Conservation (phyloP, 2,329 filamentous ascomycete genomes). For the Grosmannia huntii region DNA sequence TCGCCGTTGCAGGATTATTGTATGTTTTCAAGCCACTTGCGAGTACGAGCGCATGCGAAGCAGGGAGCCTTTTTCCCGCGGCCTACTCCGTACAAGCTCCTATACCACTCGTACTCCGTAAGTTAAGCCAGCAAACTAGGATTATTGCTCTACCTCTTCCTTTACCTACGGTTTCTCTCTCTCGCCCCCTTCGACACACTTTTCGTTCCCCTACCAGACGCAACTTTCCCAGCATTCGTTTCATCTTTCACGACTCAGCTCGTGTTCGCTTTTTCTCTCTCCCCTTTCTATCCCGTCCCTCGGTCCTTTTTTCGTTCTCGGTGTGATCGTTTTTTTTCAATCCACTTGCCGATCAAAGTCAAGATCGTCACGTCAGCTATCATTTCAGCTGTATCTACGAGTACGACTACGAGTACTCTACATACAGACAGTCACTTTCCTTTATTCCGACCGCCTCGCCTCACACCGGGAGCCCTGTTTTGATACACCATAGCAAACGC, state of each 20-base stretch:
- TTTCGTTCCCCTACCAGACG: neutral
- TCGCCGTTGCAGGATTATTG: neutral
- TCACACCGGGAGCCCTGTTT: neutral
- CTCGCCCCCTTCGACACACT: neutral
- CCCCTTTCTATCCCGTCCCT: neutral
- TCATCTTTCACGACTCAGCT: neutral
- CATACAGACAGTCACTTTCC: neutral
- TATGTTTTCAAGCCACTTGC: neutral
- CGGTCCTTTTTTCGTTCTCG: neutral
- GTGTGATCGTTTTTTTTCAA: neutral
- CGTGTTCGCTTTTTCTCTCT: neutral
- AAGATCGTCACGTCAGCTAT: slow-evolving; percentile 11
- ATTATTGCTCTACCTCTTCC: neutral
- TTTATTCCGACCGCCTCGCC: neutral
- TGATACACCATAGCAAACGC: neutral
- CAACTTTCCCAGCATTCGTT: neutral
- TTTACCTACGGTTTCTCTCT: neutral
- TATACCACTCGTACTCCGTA: too few relatives aligned
- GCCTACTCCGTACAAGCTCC: neutral
- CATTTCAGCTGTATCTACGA: neutral
- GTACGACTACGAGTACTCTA: neutral
- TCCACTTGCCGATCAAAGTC: slow-evolving; percentile 5
- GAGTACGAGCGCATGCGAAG: neutral
- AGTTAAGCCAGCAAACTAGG: neutral
- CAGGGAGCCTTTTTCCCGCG: too few relatives aligned